phyloP scores from a whole-genome alignment of 805 yeast species.

The Spencermartinsiella europaea region DNA sequence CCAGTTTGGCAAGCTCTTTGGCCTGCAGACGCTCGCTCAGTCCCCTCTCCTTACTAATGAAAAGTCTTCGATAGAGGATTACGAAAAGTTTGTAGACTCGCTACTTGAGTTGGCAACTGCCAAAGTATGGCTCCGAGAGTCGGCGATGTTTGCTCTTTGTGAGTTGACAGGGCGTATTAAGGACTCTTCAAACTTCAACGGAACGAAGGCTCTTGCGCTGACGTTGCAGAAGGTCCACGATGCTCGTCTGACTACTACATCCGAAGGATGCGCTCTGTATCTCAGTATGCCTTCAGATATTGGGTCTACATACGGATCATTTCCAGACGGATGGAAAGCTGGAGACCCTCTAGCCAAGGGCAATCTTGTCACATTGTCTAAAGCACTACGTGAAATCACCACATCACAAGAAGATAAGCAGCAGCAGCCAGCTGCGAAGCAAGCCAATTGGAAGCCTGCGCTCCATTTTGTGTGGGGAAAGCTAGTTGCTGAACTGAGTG shows the following conservation, averaged over 20 bases:
- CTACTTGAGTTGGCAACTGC: slow-evolving; percentile 52
- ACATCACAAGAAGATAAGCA: slow-evolving; percentile 34
- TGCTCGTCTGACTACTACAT: slow-evolving; percentile 53
- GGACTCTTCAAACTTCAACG: slow-evolving; percentile 2
- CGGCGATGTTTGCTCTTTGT: slow-evolving; percentile 65
- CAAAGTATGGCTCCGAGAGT: slow-evolving; percentile 85
- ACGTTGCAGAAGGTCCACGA: slow-evolving; percentile 45
- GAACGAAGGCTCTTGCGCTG: slow-evolving; percentile 14
- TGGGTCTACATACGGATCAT: slow-evolving; percentile 6
- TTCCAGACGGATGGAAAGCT: slow-evolving; percentile 50
- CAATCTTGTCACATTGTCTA: slow-evolving; percentile 55
- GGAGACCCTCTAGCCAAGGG: slow-evolving; percentile 71
- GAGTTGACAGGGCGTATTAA: slow-evolving; percentile 37
- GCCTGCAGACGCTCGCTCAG: slow-evolving; percentile 68
- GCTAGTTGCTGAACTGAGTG: slow-evolving; percentile 39
- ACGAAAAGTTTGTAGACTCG: slow-evolving; percentile 39
- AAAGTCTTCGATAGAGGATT: slow-evolving; percentile 30
- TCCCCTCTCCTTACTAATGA: slow-evolving; percentile 38
- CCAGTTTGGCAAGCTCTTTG: slow-evolving; percentile 80
- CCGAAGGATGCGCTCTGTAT: slow-evolving; percentile 77
- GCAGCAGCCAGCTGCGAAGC: slow-evolving; percentile 65
- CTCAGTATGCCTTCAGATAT: slow-evolving; percentile 43
- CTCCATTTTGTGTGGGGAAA: slow-evolving; percentile 73
- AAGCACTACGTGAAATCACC: slow-evolving; percentile 46
- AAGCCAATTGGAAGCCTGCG: slow-evolving; percentile 69